Base-by-base conservation (phyloP, 106 monocot species). In the Acanthochlamys bracteata region DNA sequence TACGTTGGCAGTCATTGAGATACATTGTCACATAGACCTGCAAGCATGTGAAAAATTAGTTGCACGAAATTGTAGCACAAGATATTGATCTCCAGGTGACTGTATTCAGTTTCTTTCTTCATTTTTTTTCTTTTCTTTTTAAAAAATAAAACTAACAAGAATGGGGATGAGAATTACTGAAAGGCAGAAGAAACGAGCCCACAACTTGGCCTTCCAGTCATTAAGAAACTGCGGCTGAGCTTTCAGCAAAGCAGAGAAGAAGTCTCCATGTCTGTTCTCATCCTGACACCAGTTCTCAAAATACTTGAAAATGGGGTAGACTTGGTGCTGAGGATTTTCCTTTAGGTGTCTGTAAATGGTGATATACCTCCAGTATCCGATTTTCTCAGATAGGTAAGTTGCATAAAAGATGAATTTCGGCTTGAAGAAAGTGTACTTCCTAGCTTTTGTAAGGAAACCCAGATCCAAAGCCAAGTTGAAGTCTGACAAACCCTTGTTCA, bases 221-320 rank as follows among this genome's bases (percentile, higher is more conserved):
- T 91, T 96, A 42, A 96, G 82, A 82, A 96, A 88, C 72, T 90
- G 91, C 19, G 90, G 96, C 64, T 96, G 96, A n/a, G 96, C 90
- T 71, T 96, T 96, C 47, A 96, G 15, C 85, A 96, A 60, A 45
- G 96, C 96, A 21, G 96, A 87, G 82, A 96, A 85, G 76, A 96
- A 96, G 53, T 96, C 96, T 0, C 96, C 96, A 57, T 96, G 96
- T 63, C 96, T 69, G 87, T 91, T 96, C 84, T 96, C 96, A 73
- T 96, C 96, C 65, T 96, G 96, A 63, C 89, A 98, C 96, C 96
- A 98, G 76, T 91, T 98, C 83, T 98, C 96, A 59, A 98, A 98
- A 68, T 88, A 91, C 76, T 88, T 91, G 88, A 98, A 91, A 67
- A 98, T 98, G n/a, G 96, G 96, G 26, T 98, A 98, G 59, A 78